Conservation (phyloP, 2,329 filamentous ascomycete species). For the Cladophialophora exuberans region DNA sequence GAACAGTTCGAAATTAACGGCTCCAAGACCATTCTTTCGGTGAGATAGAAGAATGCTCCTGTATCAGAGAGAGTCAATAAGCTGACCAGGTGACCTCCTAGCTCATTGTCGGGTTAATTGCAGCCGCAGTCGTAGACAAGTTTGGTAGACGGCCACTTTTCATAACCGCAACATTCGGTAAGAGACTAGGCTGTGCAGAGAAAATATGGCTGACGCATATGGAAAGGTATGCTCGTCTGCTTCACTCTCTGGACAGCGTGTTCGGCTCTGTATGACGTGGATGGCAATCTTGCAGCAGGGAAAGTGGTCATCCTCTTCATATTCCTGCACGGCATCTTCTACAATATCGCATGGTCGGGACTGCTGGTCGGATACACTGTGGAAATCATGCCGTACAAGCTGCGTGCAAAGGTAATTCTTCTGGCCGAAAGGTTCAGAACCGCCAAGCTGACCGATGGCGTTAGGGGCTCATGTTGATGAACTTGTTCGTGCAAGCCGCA, state of each 20-base stretch:
- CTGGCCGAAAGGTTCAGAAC: background rate
- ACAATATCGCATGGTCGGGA: no score
- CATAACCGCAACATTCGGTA: slow-evolving; percentile 44
- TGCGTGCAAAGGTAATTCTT: slow-evolving; percentile 45
- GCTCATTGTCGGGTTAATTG: slow-evolving; percentile 60
- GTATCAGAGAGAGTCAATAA: slow-evolving; percentile 27
- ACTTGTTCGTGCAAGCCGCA: slow-evolving; percentile 25
- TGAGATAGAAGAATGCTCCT: slow-evolving; percentile 43
- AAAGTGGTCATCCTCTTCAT: no score
- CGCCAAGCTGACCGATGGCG: background rate
- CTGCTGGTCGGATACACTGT: no score
- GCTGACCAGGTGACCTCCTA: slow-evolving; percentile 7
- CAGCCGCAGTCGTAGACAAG: slow-evolving; percentile 59
- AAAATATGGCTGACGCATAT: background rate
- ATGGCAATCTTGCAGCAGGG: no score
- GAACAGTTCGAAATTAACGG: slow-evolving; percentile 16
- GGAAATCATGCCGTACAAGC: slow-evolving; percentile 53
- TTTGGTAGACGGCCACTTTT: slow-evolving; percentile 62
- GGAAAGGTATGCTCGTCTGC: no score
- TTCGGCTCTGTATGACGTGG: no score
- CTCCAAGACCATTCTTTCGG: slow-evolving; percentile 15
- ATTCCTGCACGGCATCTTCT: no score
- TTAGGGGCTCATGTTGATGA: slow-evolving; percentile 37
- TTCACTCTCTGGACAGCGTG: no score
- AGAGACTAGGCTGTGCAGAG: background rate